Percentiles rank a stretch among this genome's conserved stretches.
Conservation (phyloP, 139 green algal genomes). For the Raphidocelis subcapitata region DNA sequence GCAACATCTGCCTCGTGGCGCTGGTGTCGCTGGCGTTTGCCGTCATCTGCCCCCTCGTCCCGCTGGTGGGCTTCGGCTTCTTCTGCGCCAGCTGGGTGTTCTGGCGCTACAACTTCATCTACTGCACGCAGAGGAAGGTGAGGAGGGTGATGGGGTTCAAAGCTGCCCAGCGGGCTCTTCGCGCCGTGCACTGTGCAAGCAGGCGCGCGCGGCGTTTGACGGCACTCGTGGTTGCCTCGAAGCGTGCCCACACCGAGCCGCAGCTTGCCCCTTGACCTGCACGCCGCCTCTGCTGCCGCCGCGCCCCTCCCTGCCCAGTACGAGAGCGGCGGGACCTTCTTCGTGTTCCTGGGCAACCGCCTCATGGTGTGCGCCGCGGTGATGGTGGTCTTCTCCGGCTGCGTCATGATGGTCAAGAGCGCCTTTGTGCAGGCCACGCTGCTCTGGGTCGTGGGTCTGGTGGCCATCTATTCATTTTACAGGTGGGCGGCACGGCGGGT, state of each 20-base stretch:
- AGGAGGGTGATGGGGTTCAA: no score
- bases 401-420: constrained; percentile 26
- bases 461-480: neutral
- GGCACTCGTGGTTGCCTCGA: no score
- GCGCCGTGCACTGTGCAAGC: no score
- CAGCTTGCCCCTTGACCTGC: no score
- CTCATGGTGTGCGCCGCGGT: constrained; percentile 20
- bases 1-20: constrained; percentile 39
- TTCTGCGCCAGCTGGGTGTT: constrained; percentile 35
- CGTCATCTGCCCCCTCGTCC: constrained; percentile 65
- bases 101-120: no score
- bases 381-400: constrained; percentile 26
- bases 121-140: no score
- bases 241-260: no score
- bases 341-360: constrained; percentile 21
- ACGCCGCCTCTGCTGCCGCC: no score
- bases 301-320: constrained; percentile 7
- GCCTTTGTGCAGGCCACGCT: constrained; percentile 11
- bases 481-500: no score
- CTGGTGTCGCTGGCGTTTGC: constrained; percentile 44
- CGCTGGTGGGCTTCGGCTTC: constrained; percentile 53
- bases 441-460: constrained; percentile 13
- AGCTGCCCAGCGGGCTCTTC: no score
- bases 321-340: constrained; percentile 20
- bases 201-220: no score